Conservation (phyloP, 2,329 filamentous ascomycete genomes). For the Colletotrichum brevisporum region DNA sequence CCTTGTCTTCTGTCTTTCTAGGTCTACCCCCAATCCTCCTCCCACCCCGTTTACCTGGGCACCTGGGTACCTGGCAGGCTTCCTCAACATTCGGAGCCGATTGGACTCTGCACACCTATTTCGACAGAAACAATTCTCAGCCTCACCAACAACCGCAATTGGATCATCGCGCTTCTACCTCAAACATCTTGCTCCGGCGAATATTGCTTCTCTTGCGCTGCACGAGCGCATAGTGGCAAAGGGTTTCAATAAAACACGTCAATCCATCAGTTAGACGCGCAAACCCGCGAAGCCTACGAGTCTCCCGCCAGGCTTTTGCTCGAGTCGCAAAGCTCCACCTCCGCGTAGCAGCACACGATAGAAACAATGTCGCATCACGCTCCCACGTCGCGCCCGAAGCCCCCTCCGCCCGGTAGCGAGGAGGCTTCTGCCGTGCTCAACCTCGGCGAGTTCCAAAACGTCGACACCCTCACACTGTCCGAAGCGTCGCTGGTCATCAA, state of each 20-base stretch:
- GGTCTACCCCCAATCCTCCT: too few relatives aligned
- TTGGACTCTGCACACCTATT: too few relatives aligned
- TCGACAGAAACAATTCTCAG: slow-evolving; percentile 7
- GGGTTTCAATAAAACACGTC: background rate
- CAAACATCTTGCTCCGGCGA: background rate
- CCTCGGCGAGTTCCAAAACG: slow-evolving; percentile 93
- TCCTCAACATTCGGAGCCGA: too few relatives aligned
- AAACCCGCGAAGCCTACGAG: too few relatives aligned
- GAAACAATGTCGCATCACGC: slow-evolving; percentile 39
- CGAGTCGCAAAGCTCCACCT: background rate
- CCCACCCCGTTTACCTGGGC: too few relatives aligned
- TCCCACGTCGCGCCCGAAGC: slow-evolving; percentile 75
- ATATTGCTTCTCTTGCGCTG: background rate
- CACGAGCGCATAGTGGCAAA: background rate
- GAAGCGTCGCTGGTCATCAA: slow-evolving; percentile 94
- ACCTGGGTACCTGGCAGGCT: too few relatives aligned
- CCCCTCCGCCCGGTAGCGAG: slow-evolving; percentile 82
- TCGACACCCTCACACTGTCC: slow-evolving; percentile 91
- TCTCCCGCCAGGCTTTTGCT: background rate
- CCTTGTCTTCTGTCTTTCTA: too few relatives aligned
- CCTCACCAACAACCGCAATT: slow-evolving; percentile 24
- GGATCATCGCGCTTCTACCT: background rate
- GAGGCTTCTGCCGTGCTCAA: slow-evolving; percentile 86
- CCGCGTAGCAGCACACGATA: background rate
- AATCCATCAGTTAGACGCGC: background rate